Conservation (phyloP, 768 basidiomycete genomes). For the Termitomyces sp. region DNA sequence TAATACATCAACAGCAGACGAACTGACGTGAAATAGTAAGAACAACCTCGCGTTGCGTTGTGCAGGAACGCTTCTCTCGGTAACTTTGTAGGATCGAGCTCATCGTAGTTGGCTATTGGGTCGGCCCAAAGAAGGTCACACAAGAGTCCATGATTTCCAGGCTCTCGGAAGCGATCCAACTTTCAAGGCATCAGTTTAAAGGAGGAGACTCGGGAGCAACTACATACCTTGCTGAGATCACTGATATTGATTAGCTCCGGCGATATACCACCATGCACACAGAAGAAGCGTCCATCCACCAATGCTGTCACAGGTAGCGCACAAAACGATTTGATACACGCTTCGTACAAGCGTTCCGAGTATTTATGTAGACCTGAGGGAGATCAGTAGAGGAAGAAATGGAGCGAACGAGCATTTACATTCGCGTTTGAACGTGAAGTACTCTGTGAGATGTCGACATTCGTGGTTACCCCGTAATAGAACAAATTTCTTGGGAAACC, state of each 20-base stretch:
- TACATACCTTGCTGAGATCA: slow-evolving; percentile 66
- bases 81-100: slow-evolving; percentile 53
- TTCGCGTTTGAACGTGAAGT: slow-evolving; percentile 98
- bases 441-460: slow-evolving; percentile 94
- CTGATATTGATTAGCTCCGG: slow-evolving; percentile 80
- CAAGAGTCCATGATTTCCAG: slow-evolving; percentile 85
- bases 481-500: slow-evolving; percentile 78
- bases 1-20: background rate
- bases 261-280: slow-evolving; percentile 94
- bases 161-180: slow-evolving; percentile 93
- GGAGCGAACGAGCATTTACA: slow-evolving; percentile 44
- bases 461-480: slow-evolving; percentile 96
- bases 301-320: slow-evolving; percentile 88
- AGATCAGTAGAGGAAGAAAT: background rate
- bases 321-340: slow-evolving; percentile 87
- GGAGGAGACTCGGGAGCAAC: slow-evolving; percentile 9
- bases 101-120: slow-evolving; percentile 87
- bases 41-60: slow-evolving; percentile 88
- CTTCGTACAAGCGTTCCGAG: slow-evolving; percentile 82
- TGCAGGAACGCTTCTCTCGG: slow-evolving; percentile 67
- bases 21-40: slow-evolving; percentile 87
- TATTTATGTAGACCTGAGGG: slow-evolving; percentile 85
- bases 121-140: slow-evolving; percentile 98
- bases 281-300: slow-evolving; percentile 95
- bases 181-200: slow-evolving; percentile 27